These are phyloP conservation scores for Quercus tomentella DNA, from an alignment of 331 rosid species.

Conservation along the genomic window DNA sequence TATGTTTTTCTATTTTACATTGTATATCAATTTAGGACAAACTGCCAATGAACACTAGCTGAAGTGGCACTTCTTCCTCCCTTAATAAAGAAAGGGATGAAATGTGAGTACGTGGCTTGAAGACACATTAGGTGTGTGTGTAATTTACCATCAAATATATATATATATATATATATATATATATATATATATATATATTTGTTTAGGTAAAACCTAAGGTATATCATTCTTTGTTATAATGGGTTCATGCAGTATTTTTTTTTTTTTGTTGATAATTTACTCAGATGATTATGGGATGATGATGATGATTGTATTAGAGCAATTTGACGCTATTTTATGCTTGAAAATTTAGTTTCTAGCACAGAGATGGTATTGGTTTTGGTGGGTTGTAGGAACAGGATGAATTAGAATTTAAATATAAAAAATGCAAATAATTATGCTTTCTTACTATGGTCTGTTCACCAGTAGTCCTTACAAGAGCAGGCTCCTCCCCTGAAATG, in stretches of 20 bases:
- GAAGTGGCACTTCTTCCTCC: too few species aligned
- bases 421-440: background rate
- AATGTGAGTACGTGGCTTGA: too few species aligned
- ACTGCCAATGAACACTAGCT: too few species aligned
- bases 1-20: background rate
- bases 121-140: too few species aligned
- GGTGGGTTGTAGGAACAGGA: background rate
- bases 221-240: background rate
- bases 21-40: background rate
- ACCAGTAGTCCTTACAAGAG: slow-evolving; percentile 63
- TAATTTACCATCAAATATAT: too few species aligned
- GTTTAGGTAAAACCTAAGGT: background rate
- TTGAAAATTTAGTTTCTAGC: background rate
- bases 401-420: background rate
- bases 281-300: background rate
- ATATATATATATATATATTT: too few species aligned
- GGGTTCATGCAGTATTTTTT: background rate
- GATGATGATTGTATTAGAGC: background rate
- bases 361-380: background rate
- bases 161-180: too few species aligned
- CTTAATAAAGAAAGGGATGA: too few species aligned
- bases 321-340: background rate
- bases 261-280: background rate
- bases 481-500: slow-evolving; percentile 52
- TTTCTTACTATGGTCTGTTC: slow-evolving; percentile 1